These are phyloP conservation scores for Pholiota conissans DNA, from an alignment of 768 basidiomycete species.

Conservation along the genomic window DNA sequence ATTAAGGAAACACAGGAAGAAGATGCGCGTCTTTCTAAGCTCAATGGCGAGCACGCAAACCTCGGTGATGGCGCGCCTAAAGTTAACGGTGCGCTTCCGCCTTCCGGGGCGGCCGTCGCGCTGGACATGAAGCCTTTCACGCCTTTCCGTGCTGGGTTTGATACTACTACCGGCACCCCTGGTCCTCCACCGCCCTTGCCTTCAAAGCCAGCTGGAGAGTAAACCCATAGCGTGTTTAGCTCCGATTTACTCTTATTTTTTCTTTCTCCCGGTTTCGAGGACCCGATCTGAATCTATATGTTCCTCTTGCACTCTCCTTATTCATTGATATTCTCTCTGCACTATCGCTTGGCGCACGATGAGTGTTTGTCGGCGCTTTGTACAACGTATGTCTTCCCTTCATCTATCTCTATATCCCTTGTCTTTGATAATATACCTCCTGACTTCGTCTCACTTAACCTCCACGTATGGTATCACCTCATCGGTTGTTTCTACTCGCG, in stretches of 20 bases:
- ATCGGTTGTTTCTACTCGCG: too few relatives aligned
- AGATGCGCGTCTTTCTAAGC: conserved; percentile 55
- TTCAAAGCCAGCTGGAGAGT: conserved; percentile 27
- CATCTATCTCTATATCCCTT: conserved; percentile 7
- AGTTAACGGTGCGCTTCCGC: background rate
- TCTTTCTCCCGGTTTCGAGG: background rate
- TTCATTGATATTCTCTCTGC: background rate
- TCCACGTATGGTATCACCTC: too few relatives aligned
- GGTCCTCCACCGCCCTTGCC: conserved; percentile 36
- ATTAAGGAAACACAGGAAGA: conserved; percentile 82
- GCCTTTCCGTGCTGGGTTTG: conserved; percentile 44
- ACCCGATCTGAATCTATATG: background rate
- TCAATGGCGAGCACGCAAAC: conserved; percentile 29
- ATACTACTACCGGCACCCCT: conserved; percentile 19
- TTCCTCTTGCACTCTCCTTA: background rate
- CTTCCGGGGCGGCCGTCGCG: conserved; percentile 8
- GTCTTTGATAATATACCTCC: conserved; percentile 1
- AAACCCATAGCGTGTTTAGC: background rate
- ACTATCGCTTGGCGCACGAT: background rate
- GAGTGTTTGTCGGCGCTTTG: background rate
- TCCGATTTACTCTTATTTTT: conserved; percentile 15
- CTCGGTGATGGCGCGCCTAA: conserved; percentile 16
- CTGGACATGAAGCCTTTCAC: conserved; percentile 48
- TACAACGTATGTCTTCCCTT: background rate
- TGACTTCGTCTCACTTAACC: background rate